These are phyloP conservation scores for Lablab purpureus DNA, from an alignment of 306 rosid genomes.

Conservation along the genomic window DNA sequence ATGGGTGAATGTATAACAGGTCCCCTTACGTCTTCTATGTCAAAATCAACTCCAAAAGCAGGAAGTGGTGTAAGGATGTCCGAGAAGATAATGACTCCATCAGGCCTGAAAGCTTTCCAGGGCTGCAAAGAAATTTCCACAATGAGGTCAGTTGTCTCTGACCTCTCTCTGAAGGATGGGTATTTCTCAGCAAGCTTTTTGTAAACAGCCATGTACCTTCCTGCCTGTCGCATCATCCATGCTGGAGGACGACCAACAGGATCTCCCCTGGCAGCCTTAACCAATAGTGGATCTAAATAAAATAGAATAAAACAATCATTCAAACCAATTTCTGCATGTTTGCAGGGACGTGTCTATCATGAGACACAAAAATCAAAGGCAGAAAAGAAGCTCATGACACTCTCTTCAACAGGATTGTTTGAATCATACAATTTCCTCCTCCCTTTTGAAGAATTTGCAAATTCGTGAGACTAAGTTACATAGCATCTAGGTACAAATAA, in stretches of 20 bases:
- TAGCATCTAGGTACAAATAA: slow-evolving; percentile 5
- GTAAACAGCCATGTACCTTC: slow-evolving; percentile 98
- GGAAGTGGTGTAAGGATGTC: slow-evolving; percentile 98
- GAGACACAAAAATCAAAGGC: neutral
- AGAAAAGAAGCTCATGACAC: neutral
- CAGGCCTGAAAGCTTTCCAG: slow-evolving; percentile 96
- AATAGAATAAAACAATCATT: slow-evolving; percentile 11
- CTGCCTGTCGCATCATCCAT: slow-evolving; percentile 99
- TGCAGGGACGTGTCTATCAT: slow-evolving; percentile 2
- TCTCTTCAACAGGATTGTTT: neutral
- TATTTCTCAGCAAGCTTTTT: slow-evolving; percentile 94
- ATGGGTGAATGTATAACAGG: slow-evolving; percentile 94
- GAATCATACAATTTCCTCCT: neutral
- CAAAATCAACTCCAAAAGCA: slow-evolving; percentile 89
- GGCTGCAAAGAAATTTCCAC: slow-evolving; percentile 99
- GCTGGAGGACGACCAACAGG: slow-evolving; percentile 93
- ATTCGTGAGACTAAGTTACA: slow-evolving; percentile 15
- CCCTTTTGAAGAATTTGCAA: slow-evolving; percentile 14
- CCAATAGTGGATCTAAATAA: slow-evolving; percentile 84
- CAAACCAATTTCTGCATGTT: slow-evolving; percentile 25
- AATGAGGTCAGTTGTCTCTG: slow-evolving; percentile 97
- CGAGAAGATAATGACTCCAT: slow-evolving; percentile 96
- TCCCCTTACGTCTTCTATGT: slow-evolving; percentile 92
- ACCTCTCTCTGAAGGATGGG: slow-evolving; percentile 97
- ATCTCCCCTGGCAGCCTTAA: slow-evolving; percentile 96